Percentiles rank a stretch among this genome's conserved stretches.
These are phyloP conservation scores for Paracorniculantispora psalliotae DNA, from an alignment of 2,329 filamentous ascomycete genomes.

Conservation along the genomic window DNA sequence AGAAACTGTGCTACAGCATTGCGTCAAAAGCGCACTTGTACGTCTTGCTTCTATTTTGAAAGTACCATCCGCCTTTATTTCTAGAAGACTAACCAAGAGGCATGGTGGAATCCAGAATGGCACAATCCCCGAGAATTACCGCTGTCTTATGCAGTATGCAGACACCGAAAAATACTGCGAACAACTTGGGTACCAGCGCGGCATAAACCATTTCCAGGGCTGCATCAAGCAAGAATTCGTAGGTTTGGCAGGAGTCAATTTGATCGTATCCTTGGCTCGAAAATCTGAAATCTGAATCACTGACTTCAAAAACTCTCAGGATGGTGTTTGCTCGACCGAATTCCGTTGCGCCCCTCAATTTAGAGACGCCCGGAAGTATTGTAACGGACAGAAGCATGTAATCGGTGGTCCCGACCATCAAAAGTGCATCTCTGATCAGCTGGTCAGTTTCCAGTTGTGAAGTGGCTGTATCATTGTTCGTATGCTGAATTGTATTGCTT, in stretches of 20 bases:
- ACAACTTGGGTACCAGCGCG: not conserved
- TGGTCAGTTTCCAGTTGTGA: not conserved
- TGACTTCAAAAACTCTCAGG: not conserved
- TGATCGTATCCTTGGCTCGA: not conserved
- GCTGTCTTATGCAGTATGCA: not conserved
- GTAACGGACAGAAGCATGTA: not conserved
- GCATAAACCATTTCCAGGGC: not conserved
- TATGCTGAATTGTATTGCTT: not conserved
- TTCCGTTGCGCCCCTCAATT: slow-evolving; percentile 7
- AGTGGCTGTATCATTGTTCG: not conserved
- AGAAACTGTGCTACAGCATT: not conserved
- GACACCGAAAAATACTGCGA: slow-evolving; percentile 7
- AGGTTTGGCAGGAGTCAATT: not conserved
- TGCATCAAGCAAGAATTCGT: slow-evolving; percentile 7
- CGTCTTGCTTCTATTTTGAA: not conserved
- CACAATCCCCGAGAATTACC: not conserved
- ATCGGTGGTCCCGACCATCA: slow-evolving; percentile 6
- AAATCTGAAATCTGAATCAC: not conserved
- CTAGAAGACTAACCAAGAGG: not conserved
- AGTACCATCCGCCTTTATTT: not conserved
- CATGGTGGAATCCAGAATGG: not conserved
- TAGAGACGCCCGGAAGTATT: slow-evolving; percentile 3
- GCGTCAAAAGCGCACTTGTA: not conserved
- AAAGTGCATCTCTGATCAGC: slow-evolving; percentile 8
- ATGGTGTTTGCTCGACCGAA: slow-evolving; percentile 3